Conservation (phyloP, 2,329 filamentous ascomycete species). For the Rugonectria rugulosa region DNA sequence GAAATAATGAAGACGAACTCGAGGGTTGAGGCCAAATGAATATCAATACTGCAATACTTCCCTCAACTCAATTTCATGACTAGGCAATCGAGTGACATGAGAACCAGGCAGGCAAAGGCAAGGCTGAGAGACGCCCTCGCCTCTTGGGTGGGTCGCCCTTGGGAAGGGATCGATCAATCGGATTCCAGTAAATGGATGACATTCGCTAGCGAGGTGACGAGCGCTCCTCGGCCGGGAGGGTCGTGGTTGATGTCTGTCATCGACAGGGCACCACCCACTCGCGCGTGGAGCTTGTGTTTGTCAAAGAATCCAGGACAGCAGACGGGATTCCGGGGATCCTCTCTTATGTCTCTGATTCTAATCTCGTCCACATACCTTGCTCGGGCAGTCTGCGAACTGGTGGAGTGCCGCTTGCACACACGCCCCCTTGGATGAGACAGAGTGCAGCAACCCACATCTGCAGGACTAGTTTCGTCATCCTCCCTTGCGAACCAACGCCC, state of each 20-base stretch:
- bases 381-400: conserved; percentile 32
- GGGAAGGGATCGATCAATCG: conserved; percentile 35
- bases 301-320: conserved; percentile 41
- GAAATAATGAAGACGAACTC: conserved; percentile 70
- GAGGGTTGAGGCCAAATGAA: conserved; percentile 40
- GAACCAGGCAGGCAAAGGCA: conserved; percentile 22
- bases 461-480: conserved; percentile 23
- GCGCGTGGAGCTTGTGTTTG: conserved; percentile 26
- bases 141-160: conserved; percentile 32
- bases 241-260: neutral
- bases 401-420: conserved; percentile 25
- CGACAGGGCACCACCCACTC: conserved; percentile 23
- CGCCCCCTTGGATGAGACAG: conserved; percentile 39
- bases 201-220: conserved; percentile 27
- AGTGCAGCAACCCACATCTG: conserved; percentile 20
- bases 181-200: conserved; percentile 26
- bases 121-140: conserved; percentile 35
- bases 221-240: conserved; percentile 15
- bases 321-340: conserved; percentile 34
- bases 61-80: conserved; percentile 1
- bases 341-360: conserved; percentile 46
- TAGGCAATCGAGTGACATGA: neutral
- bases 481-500: conserved; percentile 49
- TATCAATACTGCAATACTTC: conserved; percentile 33
- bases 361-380: conserved; percentile 52